Conservation (phyloP, 2,329 filamentous ascomycete genomes). For the Phialophora macrospora region DNA sequence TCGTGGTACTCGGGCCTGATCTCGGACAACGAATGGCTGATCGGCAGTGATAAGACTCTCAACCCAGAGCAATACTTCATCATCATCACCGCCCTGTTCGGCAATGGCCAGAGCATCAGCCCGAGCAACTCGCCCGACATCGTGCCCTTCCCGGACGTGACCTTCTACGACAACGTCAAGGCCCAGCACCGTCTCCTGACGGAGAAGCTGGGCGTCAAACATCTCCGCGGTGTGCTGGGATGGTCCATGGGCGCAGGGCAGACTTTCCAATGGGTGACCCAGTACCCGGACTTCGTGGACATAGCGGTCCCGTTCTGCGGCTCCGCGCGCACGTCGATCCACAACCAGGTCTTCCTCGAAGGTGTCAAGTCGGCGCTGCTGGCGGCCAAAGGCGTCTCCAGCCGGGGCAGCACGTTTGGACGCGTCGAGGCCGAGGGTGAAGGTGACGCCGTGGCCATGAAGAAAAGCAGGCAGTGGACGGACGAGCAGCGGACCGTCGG, state of each 20-base stretch:
- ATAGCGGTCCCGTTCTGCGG: constrained; percentile 69
- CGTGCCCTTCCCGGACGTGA: constrained; percentile 65
- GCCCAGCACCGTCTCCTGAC: constrained; percentile 71
- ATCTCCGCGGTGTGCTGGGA: constrained; percentile 66
- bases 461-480: constrained; percentile 53
- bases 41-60: constrained; percentile 68
- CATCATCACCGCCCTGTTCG: constrained; percentile 70
- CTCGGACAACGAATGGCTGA: constrained; percentile 74
- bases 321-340: constrained; percentile 65
- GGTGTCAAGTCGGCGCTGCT: constrained; percentile 66
- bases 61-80: constrained; percentile 70
- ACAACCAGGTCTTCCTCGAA: constrained; percentile 72
- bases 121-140: constrained; percentile 63
- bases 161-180: constrained; percentile 71
- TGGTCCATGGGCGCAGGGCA: constrained; percentile 75
- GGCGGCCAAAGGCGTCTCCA: constrained; percentile 60
- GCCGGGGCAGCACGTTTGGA: constrained; percentile 57
- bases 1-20: constrained; percentile 76
- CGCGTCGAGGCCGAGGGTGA: constrained; percentile 46
- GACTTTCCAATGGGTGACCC: constrained; percentile 67
- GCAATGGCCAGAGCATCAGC: constrained; percentile 70
- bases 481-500: constrained; percentile 60
- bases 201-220: constrained; percentile 63
- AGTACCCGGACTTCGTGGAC: constrained; percentile 69
- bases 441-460: constrained; percentile 39